A percentile compares a stretch with the other conserved stretches of the same genome.
phyloP scores from a whole-genome alignment of 225 moss, liverwort and hornwort species.

The Physcomitrellopsis africana region DNA sequence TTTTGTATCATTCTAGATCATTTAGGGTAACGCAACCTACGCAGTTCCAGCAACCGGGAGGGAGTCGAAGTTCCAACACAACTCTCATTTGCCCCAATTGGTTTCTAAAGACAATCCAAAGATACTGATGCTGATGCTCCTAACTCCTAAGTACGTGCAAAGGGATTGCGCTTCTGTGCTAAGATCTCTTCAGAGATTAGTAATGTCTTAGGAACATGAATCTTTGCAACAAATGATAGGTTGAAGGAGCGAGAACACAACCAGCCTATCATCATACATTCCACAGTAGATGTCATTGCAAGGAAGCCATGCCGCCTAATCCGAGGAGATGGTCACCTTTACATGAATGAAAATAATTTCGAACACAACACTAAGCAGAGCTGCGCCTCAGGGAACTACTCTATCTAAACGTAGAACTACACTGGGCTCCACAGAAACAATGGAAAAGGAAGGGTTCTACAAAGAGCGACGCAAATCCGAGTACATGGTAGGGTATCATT shows the following conservation, averaged over 20 bases:
- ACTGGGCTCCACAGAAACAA: constrained; percentile 40
- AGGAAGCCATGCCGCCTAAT: constrained; percentile 14
- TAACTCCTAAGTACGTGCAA: too few relatives aligned
- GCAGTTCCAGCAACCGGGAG: too few relatives aligned
- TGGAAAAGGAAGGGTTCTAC: constrained; percentile 32
- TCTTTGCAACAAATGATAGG: too few relatives aligned
- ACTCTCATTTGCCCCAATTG: too few relatives aligned
- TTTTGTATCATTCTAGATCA: too few relatives aligned
- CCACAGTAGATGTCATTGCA: constrained; percentile 24
- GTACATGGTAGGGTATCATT: constrained; percentile 12
- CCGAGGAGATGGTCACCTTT: not conserved
- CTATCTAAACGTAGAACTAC: constrained; percentile 42
- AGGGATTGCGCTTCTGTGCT: too few relatives aligned
- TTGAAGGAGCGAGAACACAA: not conserved
- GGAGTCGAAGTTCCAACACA: too few relatives aligned
- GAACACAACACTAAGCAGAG: constrained; percentile 31
- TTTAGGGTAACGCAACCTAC: too few relatives aligned
- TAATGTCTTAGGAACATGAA: too few relatives aligned
- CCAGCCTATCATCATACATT: constrained; percentile 1
- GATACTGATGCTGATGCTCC: too few relatives aligned
- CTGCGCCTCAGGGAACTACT: constrained; percentile 26
- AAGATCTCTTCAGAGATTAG: too few relatives aligned
- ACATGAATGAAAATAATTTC: constrained; percentile 21
- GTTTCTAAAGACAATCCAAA: too few relatives aligned
- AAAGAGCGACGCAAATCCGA: constrained; percentile 27